Evolutionary conservation across 345 rosid genomes (phyloP).

Genomic region (Linum lewisii): DNA sequence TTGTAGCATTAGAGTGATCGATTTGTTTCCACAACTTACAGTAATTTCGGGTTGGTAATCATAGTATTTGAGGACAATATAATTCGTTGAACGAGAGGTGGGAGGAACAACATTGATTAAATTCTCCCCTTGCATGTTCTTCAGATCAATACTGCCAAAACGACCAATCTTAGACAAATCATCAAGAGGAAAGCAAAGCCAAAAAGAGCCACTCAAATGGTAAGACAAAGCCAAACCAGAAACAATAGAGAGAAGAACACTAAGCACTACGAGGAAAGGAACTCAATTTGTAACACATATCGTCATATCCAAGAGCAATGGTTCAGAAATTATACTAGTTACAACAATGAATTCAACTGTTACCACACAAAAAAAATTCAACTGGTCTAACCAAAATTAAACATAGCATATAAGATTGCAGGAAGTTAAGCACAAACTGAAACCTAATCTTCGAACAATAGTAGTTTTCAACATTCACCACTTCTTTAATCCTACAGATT

Average conservation of each 20-base stretch:
- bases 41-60: constrained; percentile 46
- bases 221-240: constrained; percentile 10
- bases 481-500: no score
- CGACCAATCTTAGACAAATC: constrained; percentile 62
- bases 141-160: constrained; percentile 96
- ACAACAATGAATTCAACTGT: no score
- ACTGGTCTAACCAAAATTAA: not conserved
- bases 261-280: not conserved
- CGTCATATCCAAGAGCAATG: not conserved
- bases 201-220: constrained; percentile 13
- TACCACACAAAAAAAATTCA: no score
- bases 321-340: not conserved
- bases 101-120: constrained; percentile 73
- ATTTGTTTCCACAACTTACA: constrained; percentile 41
- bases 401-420: not conserved
- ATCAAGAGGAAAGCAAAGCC: constrained; percentile 12
- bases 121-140: constrained; percentile 87
- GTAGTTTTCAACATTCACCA: no score
- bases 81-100: constrained; percentile 82
- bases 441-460: no score
- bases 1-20: not conserved
- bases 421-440: not conserved
- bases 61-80: constrained; percentile 65
- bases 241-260: not conserved
- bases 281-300: not conserved